Percentiles rank a stretch among this genome's conserved stretches.
phyloP scores from a whole-genome alignment of 768 basidiomycete species.

The Terana coerulea region DNA sequence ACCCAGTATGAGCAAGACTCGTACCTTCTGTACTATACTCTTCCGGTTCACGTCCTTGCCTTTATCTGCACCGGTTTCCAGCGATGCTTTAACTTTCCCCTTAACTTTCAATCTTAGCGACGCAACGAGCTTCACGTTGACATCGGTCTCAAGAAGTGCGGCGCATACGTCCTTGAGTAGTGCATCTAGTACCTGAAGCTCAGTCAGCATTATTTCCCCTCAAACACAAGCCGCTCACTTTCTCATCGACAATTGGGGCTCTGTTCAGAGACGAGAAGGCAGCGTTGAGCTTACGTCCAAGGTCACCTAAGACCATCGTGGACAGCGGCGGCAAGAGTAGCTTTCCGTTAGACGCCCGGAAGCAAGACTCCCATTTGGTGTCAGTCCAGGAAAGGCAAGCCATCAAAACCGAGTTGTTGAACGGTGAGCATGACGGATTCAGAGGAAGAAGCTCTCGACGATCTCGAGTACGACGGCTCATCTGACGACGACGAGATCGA shows the following conservation, averaged over 20 bases:
- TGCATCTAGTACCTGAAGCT: conserved; percentile 79
- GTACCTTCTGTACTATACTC: conserved; percentile 88
- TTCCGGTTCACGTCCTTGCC: conserved; percentile 79
- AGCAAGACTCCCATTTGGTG: conserved; percentile 2
- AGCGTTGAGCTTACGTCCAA: conserved; percentile 90
- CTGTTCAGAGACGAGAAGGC: conserved; percentile 88
- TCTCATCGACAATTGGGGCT: conserved; percentile 87
- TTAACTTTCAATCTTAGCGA: conserved; percentile 87
- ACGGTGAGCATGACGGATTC: conserved; percentile 49
- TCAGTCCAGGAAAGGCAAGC: conserved; percentile 3
- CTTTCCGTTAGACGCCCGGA: conserved; percentile 1
- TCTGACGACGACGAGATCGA: conserved; percentile 51
- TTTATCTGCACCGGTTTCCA: conserved; percentile 68
- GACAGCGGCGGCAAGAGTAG: conserved; percentile 13
- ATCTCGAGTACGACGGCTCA: conserved; percentile 54
- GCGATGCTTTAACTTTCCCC: conserved; percentile 76
- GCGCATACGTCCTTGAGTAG: conserved; percentile 94
- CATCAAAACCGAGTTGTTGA: too few species aligned
- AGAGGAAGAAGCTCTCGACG: conserved; percentile 60
- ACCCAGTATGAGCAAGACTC: conserved; percentile 11
- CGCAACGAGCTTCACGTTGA: conserved; percentile 95
- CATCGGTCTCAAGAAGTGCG: conserved; percentile 93
- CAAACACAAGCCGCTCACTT: conserved; percentile 43
- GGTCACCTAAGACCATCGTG: conserved; percentile 92
- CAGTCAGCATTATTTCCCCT: neutral